Evolutionary conservation across 148 eudicot species (phyloP), one percentile per base, ranked within the genome.

Genomic region (Diospyros kaki): DNA sequence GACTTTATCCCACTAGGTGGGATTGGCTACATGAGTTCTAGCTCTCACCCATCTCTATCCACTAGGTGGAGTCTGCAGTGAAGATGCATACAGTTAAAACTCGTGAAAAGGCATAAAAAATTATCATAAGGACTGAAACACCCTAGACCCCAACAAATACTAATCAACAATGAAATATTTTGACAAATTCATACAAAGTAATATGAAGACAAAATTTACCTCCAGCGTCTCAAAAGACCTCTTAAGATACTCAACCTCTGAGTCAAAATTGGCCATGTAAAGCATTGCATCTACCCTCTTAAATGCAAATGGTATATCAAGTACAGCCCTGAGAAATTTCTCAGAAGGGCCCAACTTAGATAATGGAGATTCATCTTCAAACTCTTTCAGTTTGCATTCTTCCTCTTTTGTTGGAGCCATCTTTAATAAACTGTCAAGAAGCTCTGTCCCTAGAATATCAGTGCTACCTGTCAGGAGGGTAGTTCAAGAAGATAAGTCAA

Each of bases 321-420:
- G 84, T 18, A 95, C 85, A 1, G 94, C 92, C 84, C 84, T 89
- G 71, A 95, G 97, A 73, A 95, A 92, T 80, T 88, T 88, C 84
- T 95, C 98, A 38, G 96, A 92, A 51, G 92, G 90, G 66, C 96
- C 96, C 14, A 90, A 88, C 82, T 87, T 90, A 76, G 28, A 28
- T 28, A 80, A 43, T 17, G 95, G 91, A 10, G 91, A 86, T 74
- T 84, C 85, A 58, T 90, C 94, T 56, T 77, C 80, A 75, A 84
- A 89, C 74, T 90, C 97, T 73, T 76, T 80, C 45, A 95, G 84
- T 63, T 83, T 90, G 48, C 74, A 69, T 79, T 95, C 97, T 80
- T 95, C 97, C 79, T 89, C 98, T 70, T 86, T 78, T 3, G 92
- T 87, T 38, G 98, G 98, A 56, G 92, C 91, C 94, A 95, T 95